Evolutionary conservation across 495 filamentous ascomycete species (phyloP).

Genomic region (Cenococcum geophilum): DNA sequence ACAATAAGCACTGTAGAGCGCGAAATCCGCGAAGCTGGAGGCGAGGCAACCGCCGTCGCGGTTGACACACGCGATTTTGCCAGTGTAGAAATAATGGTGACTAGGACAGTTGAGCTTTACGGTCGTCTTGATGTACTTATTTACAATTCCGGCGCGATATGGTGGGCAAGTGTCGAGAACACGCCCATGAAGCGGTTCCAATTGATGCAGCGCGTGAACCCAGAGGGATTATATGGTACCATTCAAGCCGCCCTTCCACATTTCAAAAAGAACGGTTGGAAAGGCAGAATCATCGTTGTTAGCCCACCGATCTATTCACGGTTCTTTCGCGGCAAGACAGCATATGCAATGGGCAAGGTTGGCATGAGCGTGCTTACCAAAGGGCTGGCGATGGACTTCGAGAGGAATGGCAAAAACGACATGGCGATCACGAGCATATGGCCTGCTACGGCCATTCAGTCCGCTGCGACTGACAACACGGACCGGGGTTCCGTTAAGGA

Average conservation of each 20-base stretch:
- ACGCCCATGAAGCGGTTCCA: slow-evolving; percentile 75
- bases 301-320: slow-evolving; percentile 79
- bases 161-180: slow-evolving; percentile 69
- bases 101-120: slow-evolving; percentile 55
- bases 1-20: slow-evolving; percentile 80
- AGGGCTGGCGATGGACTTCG: slow-evolving; percentile 78
- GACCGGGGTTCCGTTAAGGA: slow-evolving; percentile 43
- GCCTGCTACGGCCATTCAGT: slow-evolving; percentile 67
- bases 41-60: slow-evolving; percentile 57
- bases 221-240: slow-evolving; percentile 64
- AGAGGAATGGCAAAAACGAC: slow-evolving; percentile 53
- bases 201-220: slow-evolving; percentile 77
- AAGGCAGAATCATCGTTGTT: slow-evolving; percentile 68
- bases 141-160: slow-evolving; percentile 84
- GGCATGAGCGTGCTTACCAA: slow-evolving; percentile 78
- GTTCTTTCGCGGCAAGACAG: slow-evolving; percentile 81
- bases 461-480: slow-evolving; percentile 58
- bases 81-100: slow-evolving; percentile 58
- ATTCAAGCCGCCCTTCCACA: slow-evolving; percentile 62
- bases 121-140: slow-evolving; percentile 63
- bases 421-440: slow-evolving; percentile 81
- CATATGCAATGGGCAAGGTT: slow-evolving; percentile 82
- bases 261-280: slow-evolving; percentile 48
- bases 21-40: slow-evolving; percentile 65
- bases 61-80: slow-evolving; percentile 63